Conservation (phyloP, 805 yeast genomes). For the Starmerella stigmatis region DNA sequence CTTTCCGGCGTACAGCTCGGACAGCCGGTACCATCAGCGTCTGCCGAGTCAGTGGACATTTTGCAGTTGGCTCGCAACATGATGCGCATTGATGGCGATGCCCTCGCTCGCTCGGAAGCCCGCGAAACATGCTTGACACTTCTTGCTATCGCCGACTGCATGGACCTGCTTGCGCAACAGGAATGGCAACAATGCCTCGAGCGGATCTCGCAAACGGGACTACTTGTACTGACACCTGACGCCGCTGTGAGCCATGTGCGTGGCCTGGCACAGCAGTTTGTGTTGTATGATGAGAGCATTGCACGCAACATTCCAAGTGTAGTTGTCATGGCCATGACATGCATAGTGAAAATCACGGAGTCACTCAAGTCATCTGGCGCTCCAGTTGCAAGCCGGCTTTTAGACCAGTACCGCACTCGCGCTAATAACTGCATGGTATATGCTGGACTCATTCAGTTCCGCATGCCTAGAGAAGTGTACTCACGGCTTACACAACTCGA, state of each 20-base stretch:
- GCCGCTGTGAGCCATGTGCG: slow-evolving; percentile 48
- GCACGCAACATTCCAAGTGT: slow-evolving; percentile 71
- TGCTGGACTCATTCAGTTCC: slow-evolving; percentile 89
- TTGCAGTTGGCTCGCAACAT: slow-evolving; percentile 33
- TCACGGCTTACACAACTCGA: slow-evolving; percentile 23
- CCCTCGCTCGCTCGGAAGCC: slow-evolving; percentile 31
- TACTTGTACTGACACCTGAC: slow-evolving; percentile 49
- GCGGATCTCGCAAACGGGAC: slow-evolving; percentile 46
- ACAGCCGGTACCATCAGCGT: slow-evolving; percentile 36
- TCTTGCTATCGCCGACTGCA: slow-evolving; percentile 55
- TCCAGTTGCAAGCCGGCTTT: slow-evolving; percentile 22
- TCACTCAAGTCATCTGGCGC: slow-evolving; percentile 28
- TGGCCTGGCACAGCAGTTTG: slow-evolving; percentile 56
- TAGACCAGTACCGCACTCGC: slow-evolving; percentile 21
- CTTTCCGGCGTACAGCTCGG: slow-evolving; percentile 61
- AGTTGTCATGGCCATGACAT: slow-evolving; percentile 70
- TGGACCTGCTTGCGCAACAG: slow-evolving; percentile 45
- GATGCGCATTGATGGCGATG: slow-evolving; percentile 35
- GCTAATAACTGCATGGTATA: slow-evolving; percentile 86
- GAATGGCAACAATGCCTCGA: slow-evolving; percentile 52
- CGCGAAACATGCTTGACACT: slow-evolving; percentile 57
- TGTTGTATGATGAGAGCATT: slow-evolving; percentile 55
- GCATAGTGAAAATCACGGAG: slow-evolving; percentile 45
- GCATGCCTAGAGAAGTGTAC: slow-evolving; percentile 56
- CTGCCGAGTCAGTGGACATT: slow-evolving; percentile 24